A percentile compares a stretch with the other conserved stretches of the same genome.
Conservation (phyloP, 1,284 basidiomycete species). For the Ustilago shanxiensis region DNA sequence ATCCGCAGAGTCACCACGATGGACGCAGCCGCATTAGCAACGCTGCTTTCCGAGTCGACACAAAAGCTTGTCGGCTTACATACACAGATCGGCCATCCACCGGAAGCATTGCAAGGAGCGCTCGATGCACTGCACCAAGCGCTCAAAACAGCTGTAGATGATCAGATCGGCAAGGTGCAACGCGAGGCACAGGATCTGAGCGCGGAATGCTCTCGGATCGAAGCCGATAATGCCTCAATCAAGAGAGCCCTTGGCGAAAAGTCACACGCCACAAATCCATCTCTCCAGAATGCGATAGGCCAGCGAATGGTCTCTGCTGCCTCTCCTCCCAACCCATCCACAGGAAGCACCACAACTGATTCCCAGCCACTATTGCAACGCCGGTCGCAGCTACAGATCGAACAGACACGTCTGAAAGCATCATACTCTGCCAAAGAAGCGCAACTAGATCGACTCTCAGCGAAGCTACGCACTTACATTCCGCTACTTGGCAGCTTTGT, state of each 20-base stretch:
- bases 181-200: slow-evolving; percentile 54
- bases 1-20: slow-evolving; percentile 30
- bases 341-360: background rate
- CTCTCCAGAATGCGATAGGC: slow-evolving; percentile 46
- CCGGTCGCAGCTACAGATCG: slow-evolving; percentile 32
- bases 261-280: slow-evolving; percentile 29
- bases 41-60: slow-evolving; percentile 60
- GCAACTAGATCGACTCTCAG: slow-evolving; percentile 39
- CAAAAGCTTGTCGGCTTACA: slow-evolving; percentile 56
- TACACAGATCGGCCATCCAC: slow-evolving; percentile 60
- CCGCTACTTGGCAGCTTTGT: slow-evolving; percentile 53
- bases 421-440: slow-evolving; percentile 39
- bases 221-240: slow-evolving; percentile 36
- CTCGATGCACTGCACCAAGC: slow-evolving; percentile 60
- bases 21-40: slow-evolving; percentile 60
- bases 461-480: slow-evolving; percentile 44
- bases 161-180: slow-evolving; percentile 60
- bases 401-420: slow-evolving; percentile 42
- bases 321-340: slow-evolving; percentile 16
- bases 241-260: slow-evolving; percentile 39
- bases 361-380: slow-evolving; percentile 48
- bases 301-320: slow-evolving; percentile 50
- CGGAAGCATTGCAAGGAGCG: slow-evolving; percentile 55
- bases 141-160: slow-evolving; percentile 61
- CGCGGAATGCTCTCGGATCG: slow-evolving; percentile 42